Evolutionary conservation across 345 rosid species (phyloP), one percentile per base, ranked within the genome.

Genomic region (Citrus glauca): DNA sequence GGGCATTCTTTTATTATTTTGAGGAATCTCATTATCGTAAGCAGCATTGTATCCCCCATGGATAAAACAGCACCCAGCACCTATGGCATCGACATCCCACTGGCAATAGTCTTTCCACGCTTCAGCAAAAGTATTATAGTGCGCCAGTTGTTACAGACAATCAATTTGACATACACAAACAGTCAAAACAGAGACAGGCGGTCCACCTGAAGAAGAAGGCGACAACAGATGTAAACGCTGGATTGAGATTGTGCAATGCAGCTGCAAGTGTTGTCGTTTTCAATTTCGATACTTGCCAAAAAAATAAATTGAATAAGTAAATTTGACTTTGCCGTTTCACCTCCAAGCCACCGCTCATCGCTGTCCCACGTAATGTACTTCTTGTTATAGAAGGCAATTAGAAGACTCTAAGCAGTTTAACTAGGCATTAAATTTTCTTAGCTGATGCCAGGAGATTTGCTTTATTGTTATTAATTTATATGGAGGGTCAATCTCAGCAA

Each of bases 21-120:
- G 69, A 14, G 38, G 32, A 6, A 22, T 45, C 2, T 37, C 17
- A 5, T n/a, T 62, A n/a, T 82, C 7, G 90, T 86, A 66, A 90
- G 81, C 27, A 91, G 62, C 92, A 88, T 90, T 10, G 91, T 91
- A 9, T 90, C 94, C 9, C 84, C 88, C 14, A 92, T 79, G 20
- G 93, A 89, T 2, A 81, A 1, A 28, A 87, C 6, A 48, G 91
- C 89, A 19, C 92, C 94, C 5, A 71, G 6, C 11, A 85, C 84
- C 48, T 86, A 45, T 3, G 50, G 50, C 50, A 45, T 45, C 13
- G 50, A 16, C 19, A 42, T 24, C 25, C 2, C 69, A 66, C 42
- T 35, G n/a, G 42, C 37, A 66, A 66, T 35, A 32, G n/a, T 64
- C 68, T 64, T 62, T 30, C 22, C 65, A 61, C 27, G 5, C 65